Percentiles rank a stretch among this genome's conserved stretches.
These are phyloP conservation scores for Prunus mongolica DNA, from an alignment of 306 rosid species.

Conservation along the genomic window DNA sequence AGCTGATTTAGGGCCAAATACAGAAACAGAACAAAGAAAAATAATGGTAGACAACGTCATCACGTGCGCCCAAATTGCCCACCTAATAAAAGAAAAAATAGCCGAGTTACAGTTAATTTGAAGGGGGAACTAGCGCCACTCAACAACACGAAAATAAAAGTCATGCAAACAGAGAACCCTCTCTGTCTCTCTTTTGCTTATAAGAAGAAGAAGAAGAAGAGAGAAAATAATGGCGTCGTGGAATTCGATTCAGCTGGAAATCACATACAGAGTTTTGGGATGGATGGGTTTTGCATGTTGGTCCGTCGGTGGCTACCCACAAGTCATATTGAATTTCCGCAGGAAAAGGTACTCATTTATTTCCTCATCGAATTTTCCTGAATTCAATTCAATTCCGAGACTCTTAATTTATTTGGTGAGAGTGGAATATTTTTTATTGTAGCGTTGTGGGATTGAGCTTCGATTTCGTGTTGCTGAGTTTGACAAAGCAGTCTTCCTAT, in stretches of 20 bases:
- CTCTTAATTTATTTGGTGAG: neutral
- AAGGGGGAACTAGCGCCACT: no score
- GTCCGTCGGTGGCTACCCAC: slow-evolving; percentile 83
- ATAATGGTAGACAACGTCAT: neutral
- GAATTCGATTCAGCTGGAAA: slow-evolving; percentile 67
- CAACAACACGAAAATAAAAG: no score
- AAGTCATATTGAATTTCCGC: slow-evolving; percentile 68
- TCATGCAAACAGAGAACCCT: no score
- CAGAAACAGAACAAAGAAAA: neutral
- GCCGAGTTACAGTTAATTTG: neutral
- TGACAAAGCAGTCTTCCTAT: slow-evolving; percentile 82
- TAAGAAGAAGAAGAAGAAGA: no score
- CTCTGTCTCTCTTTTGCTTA: neutral
- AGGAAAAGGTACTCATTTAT: slow-evolving; percentile 56
- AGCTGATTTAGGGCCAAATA: no score
- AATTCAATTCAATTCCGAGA: neutral
- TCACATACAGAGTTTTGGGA: slow-evolving; percentile 61
- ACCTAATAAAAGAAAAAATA: neutral
- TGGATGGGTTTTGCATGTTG: slow-evolving; percentile 72
- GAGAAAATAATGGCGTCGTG: slow-evolving; percentile 46
- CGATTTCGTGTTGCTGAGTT: slow-evolving; percentile 74
- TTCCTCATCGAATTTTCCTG: neutral
- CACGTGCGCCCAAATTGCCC: neutral
- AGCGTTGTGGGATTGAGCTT: slow-evolving; percentile 94
- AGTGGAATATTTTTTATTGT: neutral